These are phyloP conservation scores for Rhodotorula diobovata DNA, from an alignment of 768 basidiomycete species.

Conservation along the genomic window DNA sequence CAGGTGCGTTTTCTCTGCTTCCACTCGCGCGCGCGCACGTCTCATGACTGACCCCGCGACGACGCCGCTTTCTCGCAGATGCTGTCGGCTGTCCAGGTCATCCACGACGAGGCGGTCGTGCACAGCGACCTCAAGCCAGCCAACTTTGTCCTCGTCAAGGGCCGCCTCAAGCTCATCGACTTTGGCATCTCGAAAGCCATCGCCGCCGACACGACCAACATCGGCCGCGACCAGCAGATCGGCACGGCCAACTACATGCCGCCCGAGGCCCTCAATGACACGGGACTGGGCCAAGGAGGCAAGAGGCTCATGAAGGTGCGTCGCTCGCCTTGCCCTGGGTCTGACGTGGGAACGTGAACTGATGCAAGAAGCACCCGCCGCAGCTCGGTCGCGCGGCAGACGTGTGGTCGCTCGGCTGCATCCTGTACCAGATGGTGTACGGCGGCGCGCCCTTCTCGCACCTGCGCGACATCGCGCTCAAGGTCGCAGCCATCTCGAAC, in stretches of 20 bases:
- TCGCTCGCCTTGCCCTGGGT: not conserved
- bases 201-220: conserved; percentile 97
- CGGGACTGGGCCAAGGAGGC: conserved; percentile 57
- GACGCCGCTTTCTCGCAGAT: conserved; percentile 57
- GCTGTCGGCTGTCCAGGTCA: conserved; percentile 96
- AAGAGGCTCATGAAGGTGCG: conserved; percentile 77
- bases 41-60: too few relatives aligned
- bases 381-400: conserved; percentile 83
- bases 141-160: conserved; percentile 93
- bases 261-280: conserved; percentile 81
- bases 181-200: conserved; percentile 99
- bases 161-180: conserved; percentile 93
- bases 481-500: conserved; percentile 92
- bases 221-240: conserved; percentile 90
- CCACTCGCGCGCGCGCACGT: not conserved
- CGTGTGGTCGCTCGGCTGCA: conserved; percentile 96
- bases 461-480: conserved; percentile 67
- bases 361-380: not conserved
- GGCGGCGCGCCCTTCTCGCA: conserved; percentile 87
- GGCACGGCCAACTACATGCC: conserved; percentile 99
- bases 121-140: conserved; percentile 98
- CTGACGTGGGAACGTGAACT: not conserved
- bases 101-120: conserved; percentile 97
- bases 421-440: conserved; percentile 98
- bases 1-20: conserved; percentile 59